Evolutionary conservation across 768 basidiomycete genomes (phyloP).

Genomic region (Russula sp.): DNA sequence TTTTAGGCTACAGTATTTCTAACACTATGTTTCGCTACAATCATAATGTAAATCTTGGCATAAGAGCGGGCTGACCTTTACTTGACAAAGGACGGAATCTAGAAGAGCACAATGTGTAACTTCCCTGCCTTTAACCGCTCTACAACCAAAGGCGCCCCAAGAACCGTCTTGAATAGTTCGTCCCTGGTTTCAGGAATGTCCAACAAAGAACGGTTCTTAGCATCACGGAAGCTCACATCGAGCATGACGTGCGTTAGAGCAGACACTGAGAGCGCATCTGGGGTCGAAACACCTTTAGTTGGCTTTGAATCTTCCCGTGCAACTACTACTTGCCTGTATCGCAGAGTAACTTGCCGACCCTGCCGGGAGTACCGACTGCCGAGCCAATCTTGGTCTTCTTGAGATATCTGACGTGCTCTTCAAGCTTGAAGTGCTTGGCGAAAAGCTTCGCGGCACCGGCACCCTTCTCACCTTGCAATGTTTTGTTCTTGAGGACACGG

Average conservation of each 20-base stretch:
- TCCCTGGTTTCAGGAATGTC: conserved; percentile 84
- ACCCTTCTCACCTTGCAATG: conserved; percentile 73
- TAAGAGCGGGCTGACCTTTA: background rate
- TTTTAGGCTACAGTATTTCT: conserved; percentile 48
- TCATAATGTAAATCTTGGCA: conserved; percentile 10
- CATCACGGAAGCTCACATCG: conserved; percentile 68
- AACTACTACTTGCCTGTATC: conserved; percentile 53
- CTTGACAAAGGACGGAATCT: conserved; percentile 23
- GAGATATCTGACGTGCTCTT: conserved; percentile 83
- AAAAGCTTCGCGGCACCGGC: conserved; percentile 95
- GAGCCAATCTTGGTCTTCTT: conserved; percentile 80
- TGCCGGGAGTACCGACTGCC: conserved; percentile 89
- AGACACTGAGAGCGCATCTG: conserved; percentile 69
- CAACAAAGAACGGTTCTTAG: conserved; percentile 70
- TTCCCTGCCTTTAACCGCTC: conserved; percentile 67
- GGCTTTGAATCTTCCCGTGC: background rate
- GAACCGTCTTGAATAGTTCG: conserved; percentile 71
- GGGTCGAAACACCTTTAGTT: conserved; percentile 24
- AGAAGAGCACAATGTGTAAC: conserved; percentile 80
- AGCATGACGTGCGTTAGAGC: conserved; percentile 83
- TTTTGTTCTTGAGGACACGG: conserved; percentile 64
- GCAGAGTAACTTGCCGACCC: conserved; percentile 81
- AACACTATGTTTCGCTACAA: background rate
- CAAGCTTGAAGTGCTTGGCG: conserved; percentile 89
- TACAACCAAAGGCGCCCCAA: conserved; percentile 59